A percentile compares a stretch with the other conserved stretches of the same genome.
Evolutionary conservation across 495 filamentous ascomycete genomes (phyloP).

Genomic region (Aspergillus panamensis): DNA sequence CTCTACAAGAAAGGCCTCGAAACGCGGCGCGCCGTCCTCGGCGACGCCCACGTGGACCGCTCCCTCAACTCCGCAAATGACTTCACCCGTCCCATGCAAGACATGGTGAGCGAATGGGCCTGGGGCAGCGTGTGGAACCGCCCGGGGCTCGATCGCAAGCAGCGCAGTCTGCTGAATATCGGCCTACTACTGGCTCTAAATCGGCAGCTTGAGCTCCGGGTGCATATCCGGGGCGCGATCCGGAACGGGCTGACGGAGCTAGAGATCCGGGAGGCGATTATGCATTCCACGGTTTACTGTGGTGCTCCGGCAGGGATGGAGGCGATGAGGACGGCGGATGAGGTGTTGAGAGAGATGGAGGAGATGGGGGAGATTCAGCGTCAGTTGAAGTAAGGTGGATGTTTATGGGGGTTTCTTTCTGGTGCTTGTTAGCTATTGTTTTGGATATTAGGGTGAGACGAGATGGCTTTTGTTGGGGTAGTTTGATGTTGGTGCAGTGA

Average conservation of each 20-base stretch:
- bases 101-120: constrained; percentile 51
- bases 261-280: constrained; percentile 49
- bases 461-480: not conserved
- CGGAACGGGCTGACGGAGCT: constrained; percentile 50
- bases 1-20: constrained; percentile 49
- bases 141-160: constrained; percentile 51
- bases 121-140: constrained; percentile 56
- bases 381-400: constrained; percentile 6
- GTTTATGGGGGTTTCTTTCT: too few species aligned
- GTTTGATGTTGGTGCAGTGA: too few species aligned
- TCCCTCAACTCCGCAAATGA: constrained; percentile 36
- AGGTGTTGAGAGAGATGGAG: constrained; percentile 19
- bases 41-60: constrained; percentile 48
- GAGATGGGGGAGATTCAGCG: constrained; percentile 18
- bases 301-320: constrained; percentile 57
- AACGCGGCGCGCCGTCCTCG: constrained; percentile 49
- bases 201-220: constrained; percentile 47
- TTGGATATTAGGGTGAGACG: not conserved
- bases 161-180: constrained; percentile 48
- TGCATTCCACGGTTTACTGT: constrained; percentile 50
- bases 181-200: constrained; percentile 53
- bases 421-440: not conserved
- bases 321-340: constrained; percentile 33
- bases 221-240: constrained; percentile 52
- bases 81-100: constrained; percentile 50